Base-by-base conservation (phyloP, 1,284 basidiomycete genomes). In the Trametes pubescens region DNA sequence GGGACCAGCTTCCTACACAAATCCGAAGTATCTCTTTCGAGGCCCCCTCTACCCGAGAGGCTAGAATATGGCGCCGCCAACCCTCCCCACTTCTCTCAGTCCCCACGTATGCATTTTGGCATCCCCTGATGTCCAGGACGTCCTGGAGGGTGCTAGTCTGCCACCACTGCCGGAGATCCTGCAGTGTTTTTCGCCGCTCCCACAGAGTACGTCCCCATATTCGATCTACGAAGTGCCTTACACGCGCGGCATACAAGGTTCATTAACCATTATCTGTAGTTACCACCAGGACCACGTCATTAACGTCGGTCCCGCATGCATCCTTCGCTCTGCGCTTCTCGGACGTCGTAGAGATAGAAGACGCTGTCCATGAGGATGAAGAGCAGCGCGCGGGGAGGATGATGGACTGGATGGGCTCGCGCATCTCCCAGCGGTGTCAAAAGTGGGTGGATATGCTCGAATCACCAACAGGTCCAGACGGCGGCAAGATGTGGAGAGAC, bases 121-220 rank as follows among this genome's bases (percentile, higher is more conserved):
- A 3, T 92, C 91, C 2, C 81, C 83, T 48, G 92, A 94, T 77
- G 83, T 94, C 34, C 77, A 79, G 53, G 82, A 86, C 29, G 80
- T 92, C 43, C 77, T 94, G 51, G 75, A 79, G 43, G 73, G 80
- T 3, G 81, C 86, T 9, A 83, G 84, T 0, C 77, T 94, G 14
- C 92, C 92, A 1, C 80, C 87, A 29, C 76, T 94, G 18, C 85
- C 86, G 32, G 81, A 89, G 68, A 84, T 94, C 54, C 80, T 94
- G 22, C 91, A 93, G 73, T 91, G 91, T 9, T 94, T 94, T 72
- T 91, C 91, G 2, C 92, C 92, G n/a, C 79, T 94, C 57, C 87
- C 90, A 3, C 87, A 92, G 82, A 90, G 92, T 91, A 75, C 58
- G 75, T 70, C n/a, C 53, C 46, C 62, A 21, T 4, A 58, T 51